Conservation (phyloP, 2,329 filamentous ascomycete species). For the Diaporthe eres region DNA sequence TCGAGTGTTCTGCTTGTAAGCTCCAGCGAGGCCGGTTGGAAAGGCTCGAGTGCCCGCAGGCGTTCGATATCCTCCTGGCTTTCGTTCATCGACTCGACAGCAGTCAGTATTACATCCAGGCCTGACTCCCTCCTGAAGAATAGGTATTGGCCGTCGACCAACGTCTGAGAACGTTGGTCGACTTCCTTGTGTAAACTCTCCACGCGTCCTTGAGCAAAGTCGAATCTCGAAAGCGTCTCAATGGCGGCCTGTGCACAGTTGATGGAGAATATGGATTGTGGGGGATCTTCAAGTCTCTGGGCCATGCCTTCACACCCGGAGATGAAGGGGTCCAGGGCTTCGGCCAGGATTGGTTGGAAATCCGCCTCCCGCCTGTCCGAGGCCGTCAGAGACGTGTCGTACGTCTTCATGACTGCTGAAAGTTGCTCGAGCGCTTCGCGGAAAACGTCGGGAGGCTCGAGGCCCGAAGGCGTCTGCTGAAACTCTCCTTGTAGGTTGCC, state of each 20-base stretch:
- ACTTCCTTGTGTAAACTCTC: constrained; percentile 71
- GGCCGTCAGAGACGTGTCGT: constrained; percentile 82
- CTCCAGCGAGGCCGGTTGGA: constrained; percentile 73
- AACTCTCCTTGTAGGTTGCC: constrained; percentile 81
- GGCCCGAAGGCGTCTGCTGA: constrained; percentile 77
- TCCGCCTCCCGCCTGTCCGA: constrained; percentile 72
- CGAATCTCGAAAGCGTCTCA: constrained; percentile 68
- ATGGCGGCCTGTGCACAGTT: constrained; percentile 78
- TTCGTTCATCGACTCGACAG: constrained; percentile 59
- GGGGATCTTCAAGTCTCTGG: constrained; percentile 70
- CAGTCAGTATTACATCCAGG: constrained; percentile 73
- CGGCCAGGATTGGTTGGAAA: constrained; percentile 81
- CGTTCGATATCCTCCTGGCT: constrained; percentile 65
- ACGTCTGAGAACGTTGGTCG: constrained; percentile 65
- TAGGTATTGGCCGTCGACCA: constrained; percentile 77
- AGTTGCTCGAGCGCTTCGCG: constrained; percentile 85
- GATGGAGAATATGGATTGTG: constrained; percentile 77
- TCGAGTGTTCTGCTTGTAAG: constrained; percentile 83
- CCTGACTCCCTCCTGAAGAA: constrained; percentile 85
- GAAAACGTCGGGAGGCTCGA: constrained; percentile 85
- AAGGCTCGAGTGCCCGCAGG: constrained; percentile 66
- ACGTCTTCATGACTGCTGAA: constrained; percentile 84
- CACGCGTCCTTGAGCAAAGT: constrained; percentile 73
- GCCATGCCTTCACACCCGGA: constrained; percentile 80
- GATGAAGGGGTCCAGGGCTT: constrained; percentile 90